Conservation (phyloP, 306 rosid species). For the Medicago truncatula region MtrunA17r5.0-ANR NC_053045.1:26366001-26366500, state of each 20-base stretch:
- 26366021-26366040: conserved; percentile 33
- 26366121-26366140: conserved; percentile 56
- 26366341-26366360: too few relatives aligned
- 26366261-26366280: not conserved
- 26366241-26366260: conserved; percentile 18
- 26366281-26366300: not conserved
- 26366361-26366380: not conserved
- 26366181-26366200: conserved; percentile 42
- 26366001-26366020: conserved; percentile 24
- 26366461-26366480: too few relatives aligned
- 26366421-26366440: too few relatives aligned
- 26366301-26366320: not conserved
- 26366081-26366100: conserved; percentile 52
- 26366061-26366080: conserved; percentile 50
- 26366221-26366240: conserved; percentile 49
- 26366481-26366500: too few relatives aligned
- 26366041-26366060: conserved; percentile 57
- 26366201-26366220: conserved; percentile 61
- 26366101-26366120: conserved; percentile 63
- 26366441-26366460: too few relatives aligned
- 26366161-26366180: conserved; percentile 58
- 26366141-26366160: conserved; percentile 68
- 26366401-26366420: too few relatives aligned
- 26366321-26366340: not conserved
- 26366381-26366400: not conserved